A percentile compares a stretch with the other conserved stretches of the same genome.
Conservation (phyloP, 2,329 filamentous ascomycete species). For the Blastomyces gilchristii region DNA sequence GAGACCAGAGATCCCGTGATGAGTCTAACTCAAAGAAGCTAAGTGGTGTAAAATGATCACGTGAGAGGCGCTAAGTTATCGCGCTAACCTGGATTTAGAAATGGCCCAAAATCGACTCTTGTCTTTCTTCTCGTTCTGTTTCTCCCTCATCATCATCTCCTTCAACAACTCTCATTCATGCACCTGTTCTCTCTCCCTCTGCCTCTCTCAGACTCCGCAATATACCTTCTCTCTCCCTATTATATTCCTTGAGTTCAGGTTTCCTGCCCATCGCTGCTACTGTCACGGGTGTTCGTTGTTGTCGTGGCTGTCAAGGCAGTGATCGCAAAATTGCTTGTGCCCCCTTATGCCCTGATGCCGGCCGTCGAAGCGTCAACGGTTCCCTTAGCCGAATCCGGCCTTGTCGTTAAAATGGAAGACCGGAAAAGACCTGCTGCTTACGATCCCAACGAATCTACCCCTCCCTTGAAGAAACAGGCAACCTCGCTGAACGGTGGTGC, state of each 20-base stretch:
- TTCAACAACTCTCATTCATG: not conserved
- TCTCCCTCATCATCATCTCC: slow-evolving; percentile 16
- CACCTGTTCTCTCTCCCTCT: slow-evolving; percentile 13
- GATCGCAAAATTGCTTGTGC: slow-evolving; percentile 13
- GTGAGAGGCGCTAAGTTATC: slow-evolving; percentile 26
- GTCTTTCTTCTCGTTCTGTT: slow-evolving; percentile 20
- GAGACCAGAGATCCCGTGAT: not conserved
- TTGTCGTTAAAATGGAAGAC: slow-evolving; percentile 94
- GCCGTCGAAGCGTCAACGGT: slow-evolving; percentile 64
- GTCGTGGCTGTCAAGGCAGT: slow-evolving; percentile 26
- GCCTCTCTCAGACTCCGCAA: slow-evolving; percentile 6
- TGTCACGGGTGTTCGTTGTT: slow-evolving; percentile 1
- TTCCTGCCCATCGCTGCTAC: not conserved
- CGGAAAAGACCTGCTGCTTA: slow-evolving; percentile 86
- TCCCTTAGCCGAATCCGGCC: slow-evolving; percentile 65
- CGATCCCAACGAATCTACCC: slow-evolving; percentile 71
- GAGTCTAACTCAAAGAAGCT: not conserved
- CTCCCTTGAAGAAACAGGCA: slow-evolving; percentile 84
- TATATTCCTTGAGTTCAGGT: not conserved
- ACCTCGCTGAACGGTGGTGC: slow-evolving; percentile 57
- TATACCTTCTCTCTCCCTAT: not conserved
- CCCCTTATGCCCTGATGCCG: slow-evolving; percentile 61
- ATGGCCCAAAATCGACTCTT: slow-evolving; percentile 17
- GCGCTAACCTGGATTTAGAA: slow-evolving; percentile 19
- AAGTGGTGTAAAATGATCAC: slow-evolving; percentile 20